Percentiles rank a stretch among this genome's conserved stretches.
Conservation (phyloP, 108 stramenopile species). For the Fragilaria crotonensis region DNA sequence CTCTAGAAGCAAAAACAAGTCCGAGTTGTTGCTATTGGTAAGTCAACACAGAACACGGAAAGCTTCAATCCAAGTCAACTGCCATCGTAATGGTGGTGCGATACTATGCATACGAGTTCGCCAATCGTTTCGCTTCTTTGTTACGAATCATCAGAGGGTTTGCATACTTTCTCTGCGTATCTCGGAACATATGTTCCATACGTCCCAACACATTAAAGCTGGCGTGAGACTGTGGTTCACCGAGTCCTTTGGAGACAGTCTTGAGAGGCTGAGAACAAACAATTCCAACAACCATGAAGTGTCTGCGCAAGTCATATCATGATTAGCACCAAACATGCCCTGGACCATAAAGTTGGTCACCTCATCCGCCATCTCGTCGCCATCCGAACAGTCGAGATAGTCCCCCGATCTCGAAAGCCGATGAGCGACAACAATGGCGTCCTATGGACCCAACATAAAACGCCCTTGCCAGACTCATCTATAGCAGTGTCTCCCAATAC, state of each 20-base stretch:
- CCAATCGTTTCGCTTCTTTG: not conserved
- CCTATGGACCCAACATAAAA: not conserved
- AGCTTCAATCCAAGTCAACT: too few species aligned
- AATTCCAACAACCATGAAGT: not conserved
- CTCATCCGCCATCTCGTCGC: not conserved
- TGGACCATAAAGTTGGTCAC: not conserved
- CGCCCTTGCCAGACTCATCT: not conserved
- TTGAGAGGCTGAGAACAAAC: not conserved
- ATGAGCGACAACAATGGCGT: not conserved
- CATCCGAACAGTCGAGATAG: not conserved
- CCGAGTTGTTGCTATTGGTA: too few species aligned
- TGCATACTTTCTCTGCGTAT: not conserved
- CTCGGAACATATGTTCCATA: not conserved
- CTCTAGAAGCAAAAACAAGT: too few species aligned
- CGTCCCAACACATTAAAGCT: not conserved
- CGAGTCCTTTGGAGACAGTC: not conserved
- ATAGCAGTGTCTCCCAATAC: not conserved
- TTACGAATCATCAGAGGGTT: not conserved
- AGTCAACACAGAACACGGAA: too few species aligned
- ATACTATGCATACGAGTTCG: too few species aligned
- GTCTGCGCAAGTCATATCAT: not conserved
- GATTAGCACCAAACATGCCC: not conserved
- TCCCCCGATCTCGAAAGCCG: not conserved
- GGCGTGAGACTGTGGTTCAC: not conserved
- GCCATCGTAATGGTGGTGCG: too few species aligned